Percentiles rank a stretch among this genome's conserved stretches.
phyloP scores from a whole-genome alignment of 441 rosid genomes.

The Hypseocharis bilobata region DNA sequence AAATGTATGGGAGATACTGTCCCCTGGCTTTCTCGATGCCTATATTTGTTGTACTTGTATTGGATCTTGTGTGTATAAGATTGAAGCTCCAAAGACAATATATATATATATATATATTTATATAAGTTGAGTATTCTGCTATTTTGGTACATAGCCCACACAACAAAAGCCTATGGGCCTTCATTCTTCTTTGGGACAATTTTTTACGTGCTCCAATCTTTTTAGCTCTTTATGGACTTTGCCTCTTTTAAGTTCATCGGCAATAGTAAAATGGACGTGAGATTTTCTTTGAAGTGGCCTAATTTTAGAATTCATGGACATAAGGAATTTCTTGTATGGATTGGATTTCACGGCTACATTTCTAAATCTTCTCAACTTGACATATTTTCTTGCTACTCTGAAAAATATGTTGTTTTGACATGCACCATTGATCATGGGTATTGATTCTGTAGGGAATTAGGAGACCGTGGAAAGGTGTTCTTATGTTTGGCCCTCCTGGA shows the following conservation, averaged over 20 bases:
- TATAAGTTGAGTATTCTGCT: neutral
- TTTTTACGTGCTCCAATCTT: neutral
- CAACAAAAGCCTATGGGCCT: neutral
- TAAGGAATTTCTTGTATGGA: neutral
- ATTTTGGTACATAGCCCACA: neutral
- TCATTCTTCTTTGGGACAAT: neutral
- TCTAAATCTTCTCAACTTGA: neutral
- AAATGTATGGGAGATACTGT: too few species aligned
- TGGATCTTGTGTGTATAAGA: too few species aligned
- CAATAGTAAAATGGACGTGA: neutral
- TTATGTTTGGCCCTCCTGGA: conserved; percentile 91
- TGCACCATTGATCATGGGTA: neutral
- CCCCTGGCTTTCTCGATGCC: too few species aligned
- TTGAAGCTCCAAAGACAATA: too few species aligned
- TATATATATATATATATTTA: too few species aligned
- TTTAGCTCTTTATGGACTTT: neutral
- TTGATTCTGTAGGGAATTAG: conserved; percentile 53
- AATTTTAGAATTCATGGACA: neutral
- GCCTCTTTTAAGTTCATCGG: neutral
- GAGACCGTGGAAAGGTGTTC: conserved; percentile 87
- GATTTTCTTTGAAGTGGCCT: neutral
- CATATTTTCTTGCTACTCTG: neutral
- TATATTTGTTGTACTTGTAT: too few species aligned
- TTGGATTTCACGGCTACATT: neutral
- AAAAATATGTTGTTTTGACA: neutral